Evolutionary conservation across 331 rosid species (phyloP), one percentile per base, ranked within the genome.

Genomic region (Telfairia occidentalis): DNA sequence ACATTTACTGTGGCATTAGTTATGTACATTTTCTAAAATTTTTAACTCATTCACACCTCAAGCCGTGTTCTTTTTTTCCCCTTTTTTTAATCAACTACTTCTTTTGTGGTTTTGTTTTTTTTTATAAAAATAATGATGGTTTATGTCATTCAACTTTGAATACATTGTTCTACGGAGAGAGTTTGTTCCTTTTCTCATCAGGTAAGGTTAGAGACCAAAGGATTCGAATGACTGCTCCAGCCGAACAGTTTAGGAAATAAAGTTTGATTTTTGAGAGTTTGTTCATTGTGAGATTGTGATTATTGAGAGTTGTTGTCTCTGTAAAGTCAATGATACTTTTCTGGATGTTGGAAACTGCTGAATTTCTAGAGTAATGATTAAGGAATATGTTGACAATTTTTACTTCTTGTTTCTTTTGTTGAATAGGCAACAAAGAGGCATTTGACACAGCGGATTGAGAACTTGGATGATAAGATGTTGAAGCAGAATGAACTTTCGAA

Each of bases 341-440:
- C 24, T 43, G 7, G 12, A 38, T 43, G n/a, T 43, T 69, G 24
- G 24, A 45, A 43, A 42, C 26, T 71, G 9, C 19, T 8, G 28
- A 15, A 50, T 32, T 40, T 35, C 26, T 52, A 1, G 15, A 54
- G 5, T 7, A 23, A 35, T 16, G 61, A 35, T 57, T 26, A 30
- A 37, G 28, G 38, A 32, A 18, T 73, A 0, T 78, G 45, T 35
- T 63, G 43, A 59, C 74, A 71, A 29, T 5, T 12, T 21, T 12
- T 78, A 74, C 12, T 3, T 24, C 66, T 54, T 65, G 40, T 76
- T 64, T 58, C 18, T 43, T 46, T 75, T 74, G 73, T 76, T 66
- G 59, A 40, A 32, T 89, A 95, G 99, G 90, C 90, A 66, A 86
- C 97, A 65, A 90, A 90, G 94, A 89, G 86, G 90, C 99, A 95